Conservation (phyloP, 306 rosid species). For the Lathyrus tuberosus region DNA sequence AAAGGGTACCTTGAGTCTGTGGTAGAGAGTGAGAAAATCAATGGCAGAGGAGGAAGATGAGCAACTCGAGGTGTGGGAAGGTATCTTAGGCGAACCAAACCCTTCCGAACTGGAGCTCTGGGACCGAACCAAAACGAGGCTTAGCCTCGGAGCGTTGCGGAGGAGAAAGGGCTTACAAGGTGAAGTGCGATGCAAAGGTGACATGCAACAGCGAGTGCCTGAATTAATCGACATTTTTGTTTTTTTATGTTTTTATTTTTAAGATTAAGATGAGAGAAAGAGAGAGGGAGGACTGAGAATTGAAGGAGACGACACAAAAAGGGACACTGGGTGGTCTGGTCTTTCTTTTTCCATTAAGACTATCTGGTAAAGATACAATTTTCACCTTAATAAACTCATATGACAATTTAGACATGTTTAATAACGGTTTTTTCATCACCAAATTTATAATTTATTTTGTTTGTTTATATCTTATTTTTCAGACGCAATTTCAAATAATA, state of each 20-base stretch:
- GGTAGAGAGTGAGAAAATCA: conserved; percentile 90
- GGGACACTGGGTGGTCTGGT: neutral
- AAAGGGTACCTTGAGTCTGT: conserved; percentile 68
- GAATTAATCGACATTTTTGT: conserved; percentile 56
- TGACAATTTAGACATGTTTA: too few relatives aligned
- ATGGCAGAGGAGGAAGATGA: conserved; percentile 55
- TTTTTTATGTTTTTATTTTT: too few relatives aligned
- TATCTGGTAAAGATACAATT: too few relatives aligned
- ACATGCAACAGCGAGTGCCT: conserved; percentile 45
- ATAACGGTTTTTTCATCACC: too few relatives aligned
- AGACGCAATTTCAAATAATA: too few relatives aligned
- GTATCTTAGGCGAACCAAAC: conserved; percentile 37
- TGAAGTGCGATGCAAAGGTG: conserved; percentile 46
- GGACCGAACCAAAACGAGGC: conserved; percentile 60
- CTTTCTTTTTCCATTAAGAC: neutral
- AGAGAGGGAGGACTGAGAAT: neutral
- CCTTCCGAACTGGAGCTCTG: conserved; percentile 50
- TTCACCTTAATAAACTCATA: too few relatives aligned
- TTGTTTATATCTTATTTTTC: too few relatives aligned
- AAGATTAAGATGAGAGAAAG: neutral
- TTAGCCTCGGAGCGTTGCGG: conserved; percentile 36
- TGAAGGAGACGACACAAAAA: neutral
- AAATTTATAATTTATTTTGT: too few relatives aligned
- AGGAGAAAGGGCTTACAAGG: conserved; percentile 39
- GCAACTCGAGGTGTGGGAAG: conserved; percentile 21